A percentile compares a stretch with the other conserved stretches of the same genome.
Conservation (phyloP, 306 rosid species). For the Prinsepia uniflora region DNA sequence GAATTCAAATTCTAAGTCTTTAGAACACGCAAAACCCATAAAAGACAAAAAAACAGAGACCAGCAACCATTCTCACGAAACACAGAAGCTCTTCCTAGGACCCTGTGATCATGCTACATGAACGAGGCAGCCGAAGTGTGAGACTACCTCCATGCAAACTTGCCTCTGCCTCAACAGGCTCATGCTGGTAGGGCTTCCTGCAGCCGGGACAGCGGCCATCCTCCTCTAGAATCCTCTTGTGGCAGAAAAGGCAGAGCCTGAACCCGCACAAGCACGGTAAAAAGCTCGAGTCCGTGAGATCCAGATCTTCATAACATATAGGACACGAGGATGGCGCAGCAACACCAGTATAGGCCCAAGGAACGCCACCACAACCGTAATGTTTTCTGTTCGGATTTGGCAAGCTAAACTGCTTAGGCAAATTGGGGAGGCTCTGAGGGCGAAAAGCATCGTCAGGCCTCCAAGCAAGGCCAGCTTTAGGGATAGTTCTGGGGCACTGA, state of each 20-base stretch:
- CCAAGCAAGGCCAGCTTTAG: slow-evolving; percentile 64
- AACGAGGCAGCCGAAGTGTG: slow-evolving; percentile 67
- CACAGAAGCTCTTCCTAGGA: slow-evolving; percentile 44
- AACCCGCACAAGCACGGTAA: slow-evolving; percentile 87
- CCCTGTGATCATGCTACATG: slow-evolving; percentile 79
- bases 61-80: slow-evolving; percentile 43
- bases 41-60: slow-evolving; percentile 29
- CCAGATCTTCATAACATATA: slow-evolving; percentile 90
- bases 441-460: slow-evolving; percentile 88
- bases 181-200: slow-evolving; percentile 77
- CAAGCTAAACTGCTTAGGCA: slow-evolving; percentile 76
- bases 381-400: slow-evolving; percentile 48
- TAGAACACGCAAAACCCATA: slow-evolving; percentile 38
- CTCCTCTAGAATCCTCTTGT: slow-evolving; percentile 88
- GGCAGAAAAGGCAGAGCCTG: slow-evolving; percentile 96
- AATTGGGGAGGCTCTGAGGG: slow-evolving; percentile 85
- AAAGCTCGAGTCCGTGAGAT: slow-evolving; percentile 80
- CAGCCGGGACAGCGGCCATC: slow-evolving; percentile 97
- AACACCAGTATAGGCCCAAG: slow-evolving; percentile 44
- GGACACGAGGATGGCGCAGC: slow-evolving; percentile 72
- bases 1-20: slow-evolving; percentile 46
- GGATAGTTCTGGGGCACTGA: slow-evolving; percentile 31
- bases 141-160: slow-evolving; percentile 57
- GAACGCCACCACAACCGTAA: slow-evolving; percentile 46
- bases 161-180: slow-evolving; percentile 55